These are phyloP conservation scores for Globisporangium cylindrosporum DNA, from an alignment of 352 stramenopile genomes.

Conservation along the genomic window DNA sequence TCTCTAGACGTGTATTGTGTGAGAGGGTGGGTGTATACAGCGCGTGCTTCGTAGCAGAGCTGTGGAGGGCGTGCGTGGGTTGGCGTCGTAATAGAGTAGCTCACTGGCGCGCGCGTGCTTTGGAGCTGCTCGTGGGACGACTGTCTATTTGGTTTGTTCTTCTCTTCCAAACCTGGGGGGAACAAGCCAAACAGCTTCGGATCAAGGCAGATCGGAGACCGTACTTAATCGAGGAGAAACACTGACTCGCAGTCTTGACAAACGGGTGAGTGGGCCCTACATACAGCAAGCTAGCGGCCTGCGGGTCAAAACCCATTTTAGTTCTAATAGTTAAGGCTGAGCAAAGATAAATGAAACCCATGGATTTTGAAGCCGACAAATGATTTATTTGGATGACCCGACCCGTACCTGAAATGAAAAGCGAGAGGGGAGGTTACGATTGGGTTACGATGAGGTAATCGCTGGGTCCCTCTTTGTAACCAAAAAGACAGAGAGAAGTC, in stretches of 20 bases:
- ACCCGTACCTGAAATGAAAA: not conserved
- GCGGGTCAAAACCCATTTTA: not conserved
- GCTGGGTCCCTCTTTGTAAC: not conserved
- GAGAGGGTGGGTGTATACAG: not conserved
- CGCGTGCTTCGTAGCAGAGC: not conserved
- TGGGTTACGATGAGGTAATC: not conserved
- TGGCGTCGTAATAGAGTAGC: not conserved
- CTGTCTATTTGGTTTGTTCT: conserved; percentile 1
- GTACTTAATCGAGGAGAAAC: not conserved
- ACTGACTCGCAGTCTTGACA: not conserved
- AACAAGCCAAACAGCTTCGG: not conserved
- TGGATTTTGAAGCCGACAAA: not conserved
- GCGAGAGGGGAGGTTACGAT: not conserved
- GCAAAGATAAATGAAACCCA: not conserved
- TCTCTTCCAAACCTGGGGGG: not conserved
- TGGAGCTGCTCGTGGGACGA: not conserved
- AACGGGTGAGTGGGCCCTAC: not conserved
- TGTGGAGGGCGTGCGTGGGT: not conserved
- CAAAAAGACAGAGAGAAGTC: too few species aligned
- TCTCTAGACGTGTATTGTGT: not conserved
- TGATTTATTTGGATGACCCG: not conserved
- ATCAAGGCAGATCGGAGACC: too few species aligned
- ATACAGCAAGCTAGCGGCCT: not conserved
- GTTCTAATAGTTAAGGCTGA: too few species aligned
- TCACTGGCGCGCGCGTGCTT: not conserved